Percentiles rank a stretch among this genome's conserved stretches.
Evolutionary conservation across 2,329 filamentous ascomycete genomes (phyloP).

Genomic region (Exophiala spinifera): DNA sequence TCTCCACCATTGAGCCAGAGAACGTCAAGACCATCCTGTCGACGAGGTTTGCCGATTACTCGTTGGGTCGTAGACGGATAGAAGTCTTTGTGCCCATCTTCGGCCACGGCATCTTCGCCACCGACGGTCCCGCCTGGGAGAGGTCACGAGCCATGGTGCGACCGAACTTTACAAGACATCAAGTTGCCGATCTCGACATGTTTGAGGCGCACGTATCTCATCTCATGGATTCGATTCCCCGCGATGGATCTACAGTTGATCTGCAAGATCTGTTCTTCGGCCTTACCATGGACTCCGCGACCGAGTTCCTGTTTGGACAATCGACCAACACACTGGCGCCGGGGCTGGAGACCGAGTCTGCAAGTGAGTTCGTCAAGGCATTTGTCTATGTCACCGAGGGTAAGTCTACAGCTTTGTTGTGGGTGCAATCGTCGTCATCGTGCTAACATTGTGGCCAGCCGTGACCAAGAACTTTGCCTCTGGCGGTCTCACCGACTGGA

Average conservation of each 20-base stretch:
- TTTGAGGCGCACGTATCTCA: constrained; percentile 60
- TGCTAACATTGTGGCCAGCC: constrained; percentile 3
- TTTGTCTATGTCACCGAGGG: constrained; percentile 24
- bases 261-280: constrained; percentile 60
- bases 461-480: constrained; percentile 19
- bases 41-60: constrained; percentile 23
- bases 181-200: constrained; percentile 53
- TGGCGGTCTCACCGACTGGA: constrained; percentile 16
- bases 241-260: constrained; percentile 54
- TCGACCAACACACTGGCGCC: constrained; percentile 36
- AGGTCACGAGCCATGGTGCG: constrained; percentile 43
- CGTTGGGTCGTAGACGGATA: constrained; percentile 48
- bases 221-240: constrained; percentile 58
- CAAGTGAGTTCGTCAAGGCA: constrained; percentile 24
- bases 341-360: constrained; percentile 22
- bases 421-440: neutral
- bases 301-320: constrained; percentile 65
- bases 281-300: constrained; percentile 65
- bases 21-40: constrained; percentile 50
- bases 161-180: constrained; percentile 52
- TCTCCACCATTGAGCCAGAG: constrained; percentile 43
- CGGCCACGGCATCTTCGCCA: constrained; percentile 43
- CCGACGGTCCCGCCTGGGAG: constrained; percentile 49
- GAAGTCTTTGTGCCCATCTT: constrained; percentile 23
- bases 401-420: neutral